Conservation (phyloP, 2,329 filamentous ascomycete genomes). For the Fusarium metavorans region DNA sequence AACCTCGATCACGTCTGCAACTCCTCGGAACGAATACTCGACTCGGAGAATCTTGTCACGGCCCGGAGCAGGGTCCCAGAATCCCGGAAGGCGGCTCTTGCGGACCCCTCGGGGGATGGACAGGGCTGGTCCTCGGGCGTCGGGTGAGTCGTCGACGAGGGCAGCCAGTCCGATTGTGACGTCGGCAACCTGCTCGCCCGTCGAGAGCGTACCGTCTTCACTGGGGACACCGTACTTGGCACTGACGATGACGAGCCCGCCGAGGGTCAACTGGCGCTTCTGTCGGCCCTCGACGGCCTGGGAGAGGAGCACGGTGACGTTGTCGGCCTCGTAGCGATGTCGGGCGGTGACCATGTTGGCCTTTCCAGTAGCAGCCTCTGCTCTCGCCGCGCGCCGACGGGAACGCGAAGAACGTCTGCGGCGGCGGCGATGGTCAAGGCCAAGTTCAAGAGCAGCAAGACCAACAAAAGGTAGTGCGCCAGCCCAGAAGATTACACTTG, state of each 20-base stretch:
- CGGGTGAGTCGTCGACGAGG: constrained; percentile 52
- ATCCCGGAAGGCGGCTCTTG: constrained; percentile 60
- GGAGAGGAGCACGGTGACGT: constrained; percentile 57
- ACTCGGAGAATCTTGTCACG: constrained; percentile 60
- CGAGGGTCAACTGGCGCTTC: constrained; percentile 47
- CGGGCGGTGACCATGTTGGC: constrained; percentile 46
- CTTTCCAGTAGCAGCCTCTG: constrained; percentile 14
- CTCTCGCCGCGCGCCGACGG: constrained; percentile 9
- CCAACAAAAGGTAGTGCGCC: constrained; percentile 54
- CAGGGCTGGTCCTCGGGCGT: constrained; percentile 45
- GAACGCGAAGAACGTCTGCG: constrained; percentile 12
- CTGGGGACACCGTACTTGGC: constrained; percentile 60
- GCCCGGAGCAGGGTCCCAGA: constrained; percentile 63
- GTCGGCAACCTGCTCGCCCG: constrained; percentile 60
- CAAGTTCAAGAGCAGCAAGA: constrained; percentile 54
- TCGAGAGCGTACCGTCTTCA: constrained; percentile 44
- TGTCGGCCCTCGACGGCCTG: constrained; percentile 55
- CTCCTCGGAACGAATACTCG: constrained; percentile 58
- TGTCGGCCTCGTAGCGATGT: constrained; percentile 59
- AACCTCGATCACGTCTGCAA: constrained; percentile 36
- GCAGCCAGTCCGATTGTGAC: constrained; percentile 62
- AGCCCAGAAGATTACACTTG: constrained; percentile 53
- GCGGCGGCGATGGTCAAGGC: constrained; percentile 33
- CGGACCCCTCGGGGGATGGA: constrained; percentile 55
- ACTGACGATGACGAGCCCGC: constrained; percentile 61